phyloP scores from a whole-genome alignment of 225 moss, liverwort and hornwort genomes.

The Lunularia cruciata region DNA sequence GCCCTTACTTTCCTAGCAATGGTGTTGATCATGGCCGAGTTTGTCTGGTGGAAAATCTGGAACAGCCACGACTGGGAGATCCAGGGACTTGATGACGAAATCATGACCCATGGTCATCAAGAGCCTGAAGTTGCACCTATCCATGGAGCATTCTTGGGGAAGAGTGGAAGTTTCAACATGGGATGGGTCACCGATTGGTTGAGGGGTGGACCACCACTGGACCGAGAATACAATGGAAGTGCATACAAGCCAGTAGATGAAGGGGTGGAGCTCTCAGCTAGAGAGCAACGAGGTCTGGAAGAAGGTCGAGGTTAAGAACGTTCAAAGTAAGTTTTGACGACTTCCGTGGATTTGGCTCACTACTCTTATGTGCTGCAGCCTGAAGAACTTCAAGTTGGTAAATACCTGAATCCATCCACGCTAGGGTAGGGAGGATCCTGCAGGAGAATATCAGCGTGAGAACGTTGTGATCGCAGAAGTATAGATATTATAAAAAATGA shows the following conservation, averaged over 20 bases:
- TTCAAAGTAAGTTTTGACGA: no score
- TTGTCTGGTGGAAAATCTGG: slow-evolving; percentile 12
- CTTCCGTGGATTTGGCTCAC: no score
- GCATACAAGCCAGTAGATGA: slow-evolving; percentile 11
- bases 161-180: slow-evolving; percentile 23
- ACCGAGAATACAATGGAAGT: slow-evolving; percentile 14
- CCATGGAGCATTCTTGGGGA: not conserved
- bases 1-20: slow-evolving; percentile 8
- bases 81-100: not conserved
- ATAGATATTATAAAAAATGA: no score
- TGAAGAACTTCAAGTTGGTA: no score
- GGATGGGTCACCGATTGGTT: slow-evolving; percentile 19
- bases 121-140: not conserved
- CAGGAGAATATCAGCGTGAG: not conserved
- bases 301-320: not conserved
- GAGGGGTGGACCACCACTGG: slow-evolving; percentile 2
- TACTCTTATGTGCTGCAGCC: no score
- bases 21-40: slow-evolving; percentile 15
- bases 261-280: slow-evolving; percentile 7
- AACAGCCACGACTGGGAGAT: not conserved
- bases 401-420: no score
- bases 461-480: no score
- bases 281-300: not conserved
- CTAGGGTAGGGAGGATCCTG: not conserved
- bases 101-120: no score